phyloP scores from a whole-genome alignment of 129 eudicot species.

The Mikania micrantha region DNA sequence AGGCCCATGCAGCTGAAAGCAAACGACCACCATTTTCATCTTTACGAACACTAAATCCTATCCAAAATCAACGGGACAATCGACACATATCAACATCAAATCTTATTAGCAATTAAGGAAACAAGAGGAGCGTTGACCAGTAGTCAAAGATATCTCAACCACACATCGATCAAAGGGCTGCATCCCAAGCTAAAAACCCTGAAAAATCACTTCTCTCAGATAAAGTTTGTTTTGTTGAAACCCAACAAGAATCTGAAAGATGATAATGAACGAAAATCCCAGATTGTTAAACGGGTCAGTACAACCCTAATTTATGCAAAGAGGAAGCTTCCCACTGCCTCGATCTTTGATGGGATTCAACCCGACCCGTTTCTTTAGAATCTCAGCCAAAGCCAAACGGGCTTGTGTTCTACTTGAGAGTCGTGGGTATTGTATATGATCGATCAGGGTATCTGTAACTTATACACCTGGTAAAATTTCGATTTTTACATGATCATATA shows the following conservation, averaged over 20 bases:
- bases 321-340: neutral
- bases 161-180: neutral
- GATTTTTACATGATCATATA: too few species aligned
- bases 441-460: too few species aligned
- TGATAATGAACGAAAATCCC: too few species aligned
- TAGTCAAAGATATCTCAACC: neutral
- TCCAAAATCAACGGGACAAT: neutral
- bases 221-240: too few species aligned
- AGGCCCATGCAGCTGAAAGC: neutral
- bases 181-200: neutral
- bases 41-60: neutral
- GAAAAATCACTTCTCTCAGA: neutral
- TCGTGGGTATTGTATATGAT: too few species aligned
- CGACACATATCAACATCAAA: neutral
- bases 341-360: neutral
- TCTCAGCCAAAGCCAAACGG: too few species aligned
- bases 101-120: neutral
- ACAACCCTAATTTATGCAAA: neutral
- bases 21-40: neutral
- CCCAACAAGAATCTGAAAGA: too few species aligned
- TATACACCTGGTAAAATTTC: too few species aligned
- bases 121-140: too few species aligned
- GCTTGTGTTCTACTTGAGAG: too few species aligned
- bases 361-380: neutral
- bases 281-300: too few species aligned